These are phyloP conservation scores for Coemansia sp. DNA, from an alignment of 192 early-diverging fungal species.

Conservation along the genomic window DNA sequence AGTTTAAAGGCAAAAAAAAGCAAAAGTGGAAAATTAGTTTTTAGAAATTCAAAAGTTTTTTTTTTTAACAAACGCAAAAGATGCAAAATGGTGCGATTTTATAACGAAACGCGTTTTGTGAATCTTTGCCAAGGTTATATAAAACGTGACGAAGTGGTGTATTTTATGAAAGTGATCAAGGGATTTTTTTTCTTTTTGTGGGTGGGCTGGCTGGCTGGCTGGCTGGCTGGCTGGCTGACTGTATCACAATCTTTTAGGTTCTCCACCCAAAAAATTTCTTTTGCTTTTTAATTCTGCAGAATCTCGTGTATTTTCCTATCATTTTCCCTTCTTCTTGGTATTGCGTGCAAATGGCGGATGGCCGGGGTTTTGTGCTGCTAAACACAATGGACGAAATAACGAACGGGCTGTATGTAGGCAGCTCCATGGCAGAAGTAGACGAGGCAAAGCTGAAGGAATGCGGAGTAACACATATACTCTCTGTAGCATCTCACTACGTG, in stretches of 20 bases:
- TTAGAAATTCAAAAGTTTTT: too few species aligned
- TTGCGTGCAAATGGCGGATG: conserved; percentile 16
- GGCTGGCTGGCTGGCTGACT: background rate
- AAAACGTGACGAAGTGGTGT: too few species aligned
- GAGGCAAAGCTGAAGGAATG: conserved; percentile 22
- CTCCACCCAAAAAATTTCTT: background rate
- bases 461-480: conserved; percentile 51
- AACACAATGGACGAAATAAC: conserved; percentile 49
- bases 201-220: background rate
- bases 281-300: background rate
- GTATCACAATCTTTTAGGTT: background rate
- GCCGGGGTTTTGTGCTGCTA: conserved; percentile 45
- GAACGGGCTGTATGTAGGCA: conserved; percentile 52
- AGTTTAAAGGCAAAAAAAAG: background rate
- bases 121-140: too few species aligned
- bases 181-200: background rate
- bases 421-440: conserved; percentile 53
- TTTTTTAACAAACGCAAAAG: too few species aligned
- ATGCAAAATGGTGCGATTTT: too few species aligned
- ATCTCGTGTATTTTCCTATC: background rate
- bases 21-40: background rate
- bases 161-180: background rate
- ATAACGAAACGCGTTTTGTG: too few species aligned
- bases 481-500: conserved; percentile 35
- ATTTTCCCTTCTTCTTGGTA: background rate